Evolutionary conservation across 208 protist species (phyloP).

Genomic region (Acanthamoeba triangularis): DNA sequence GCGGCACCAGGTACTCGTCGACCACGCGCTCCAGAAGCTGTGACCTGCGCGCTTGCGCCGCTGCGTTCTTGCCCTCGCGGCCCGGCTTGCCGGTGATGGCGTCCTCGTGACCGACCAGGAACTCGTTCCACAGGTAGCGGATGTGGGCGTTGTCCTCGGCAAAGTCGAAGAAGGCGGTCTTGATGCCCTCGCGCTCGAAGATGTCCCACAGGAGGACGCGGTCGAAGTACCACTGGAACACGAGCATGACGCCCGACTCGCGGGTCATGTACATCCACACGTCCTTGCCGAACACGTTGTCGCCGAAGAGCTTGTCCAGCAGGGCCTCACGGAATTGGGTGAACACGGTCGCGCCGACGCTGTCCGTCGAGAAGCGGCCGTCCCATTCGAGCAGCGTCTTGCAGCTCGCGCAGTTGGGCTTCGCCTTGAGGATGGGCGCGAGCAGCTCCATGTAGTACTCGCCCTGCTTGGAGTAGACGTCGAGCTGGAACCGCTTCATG

Average conservation of each 20-base stretch:
- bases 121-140: slow-evolving; percentile 7
- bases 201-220: slow-evolving; percentile 64
- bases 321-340: background rate
- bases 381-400: slow-evolving; percentile 55
- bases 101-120: background rate
- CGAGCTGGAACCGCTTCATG: slow-evolving; percentile 66
- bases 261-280: background rate
- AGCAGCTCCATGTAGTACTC: slow-evolving; percentile 69
- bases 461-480: slow-evolving; percentile 43
- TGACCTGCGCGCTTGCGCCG: background rate
- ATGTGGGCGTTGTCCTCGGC: slow-evolving; percentile 14
- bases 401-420: background rate
- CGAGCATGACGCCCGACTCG: slow-evolving; percentile 7
- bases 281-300: background rate
- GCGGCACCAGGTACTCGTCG: background rate
- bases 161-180: background rate
- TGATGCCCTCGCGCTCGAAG: slow-evolving; percentile 41
- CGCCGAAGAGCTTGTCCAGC: slow-evolving; percentile 45
- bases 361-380: background rate
- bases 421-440: slow-evolving; percentile 7
- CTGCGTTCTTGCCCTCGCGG: background rate
- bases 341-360: slow-evolving; percentile 5
- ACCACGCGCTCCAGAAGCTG: slow-evolving; percentile 10
- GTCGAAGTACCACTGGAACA: slow-evolving; percentile 73
- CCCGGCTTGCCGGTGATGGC: background rate